These are phyloP conservation scores for Sphenostylis stenocarpa DNA, from an alignment of 306 rosid species.

Conservation along the genomic window DNA sequence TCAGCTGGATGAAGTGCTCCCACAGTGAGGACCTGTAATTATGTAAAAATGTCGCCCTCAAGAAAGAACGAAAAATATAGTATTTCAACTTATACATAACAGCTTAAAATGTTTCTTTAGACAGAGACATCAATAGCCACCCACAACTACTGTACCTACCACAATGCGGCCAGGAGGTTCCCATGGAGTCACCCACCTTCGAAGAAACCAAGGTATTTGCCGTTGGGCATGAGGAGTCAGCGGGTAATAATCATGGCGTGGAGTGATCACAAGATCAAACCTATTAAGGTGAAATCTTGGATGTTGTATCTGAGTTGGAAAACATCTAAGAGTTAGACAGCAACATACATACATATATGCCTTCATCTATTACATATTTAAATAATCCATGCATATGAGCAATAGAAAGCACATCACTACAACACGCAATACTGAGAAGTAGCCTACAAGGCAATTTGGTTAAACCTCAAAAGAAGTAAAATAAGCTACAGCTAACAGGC, in stretches of 20 bases:
- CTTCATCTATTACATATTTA: constrained; percentile 1
- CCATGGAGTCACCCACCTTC: constrained; percentile 82
- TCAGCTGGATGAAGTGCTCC: constrained; percentile 98
- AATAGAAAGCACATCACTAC: not conserved
- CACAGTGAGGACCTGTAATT: constrained; percentile 70
- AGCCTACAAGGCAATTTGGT: not conserved
- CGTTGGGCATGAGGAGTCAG: constrained; percentile 64
- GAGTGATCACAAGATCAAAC: constrained; percentile 90
- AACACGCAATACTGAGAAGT: not conserved
- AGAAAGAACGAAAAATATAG: constrained; percentile 21
- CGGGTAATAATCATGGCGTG: constrained; percentile 84
- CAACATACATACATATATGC: not conserved
- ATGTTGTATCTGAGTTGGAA: constrained; percentile 80
- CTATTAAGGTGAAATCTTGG: constrained; percentile 70
- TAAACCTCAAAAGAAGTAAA: constrained; percentile 21
- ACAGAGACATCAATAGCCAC: constrained; percentile 15
- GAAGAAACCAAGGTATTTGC: constrained; percentile 78
- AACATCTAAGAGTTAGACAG: constrained; percentile 29
- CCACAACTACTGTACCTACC: constrained; percentile 52
- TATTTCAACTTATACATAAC: not conserved
- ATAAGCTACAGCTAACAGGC: not conserved
- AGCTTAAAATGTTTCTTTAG: not conserved
- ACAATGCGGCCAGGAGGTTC: constrained; percentile 83
- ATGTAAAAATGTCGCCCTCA: constrained; percentile 27
- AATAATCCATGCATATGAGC: not conserved